Conservation (phyloP, 1,284 basidiomycete genomes). For the Ustilago xerochloae region DNA sequence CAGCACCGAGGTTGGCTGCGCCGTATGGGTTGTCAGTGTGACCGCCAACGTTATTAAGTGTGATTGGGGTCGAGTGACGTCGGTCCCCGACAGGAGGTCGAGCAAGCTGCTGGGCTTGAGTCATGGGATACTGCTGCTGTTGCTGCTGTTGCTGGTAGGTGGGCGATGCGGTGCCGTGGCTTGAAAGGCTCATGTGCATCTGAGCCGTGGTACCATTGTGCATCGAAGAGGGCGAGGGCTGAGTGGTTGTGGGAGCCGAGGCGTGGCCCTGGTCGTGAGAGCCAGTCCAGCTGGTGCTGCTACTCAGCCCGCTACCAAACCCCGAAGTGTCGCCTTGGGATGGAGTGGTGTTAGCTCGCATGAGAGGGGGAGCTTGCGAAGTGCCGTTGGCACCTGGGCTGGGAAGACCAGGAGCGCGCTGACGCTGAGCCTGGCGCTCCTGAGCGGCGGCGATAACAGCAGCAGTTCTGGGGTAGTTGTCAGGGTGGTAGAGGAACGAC, state of each 20-base stretch:
- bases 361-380: slow-evolving; percentile 51
- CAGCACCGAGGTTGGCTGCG: slow-evolving; percentile 37
- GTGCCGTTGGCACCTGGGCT: slow-evolving; percentile 40
- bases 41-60: slow-evolving; percentile 40
- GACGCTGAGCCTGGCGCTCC: slow-evolving; percentile 62
- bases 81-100: slow-evolving; percentile 40
- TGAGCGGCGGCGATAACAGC: slow-evolving; percentile 67
- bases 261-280: slow-evolving; percentile 49
- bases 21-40: slow-evolving; percentile 44
- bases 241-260: slow-evolving; percentile 49
- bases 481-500: slow-evolving; percentile 67
- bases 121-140: slow-evolving; percentile 39
- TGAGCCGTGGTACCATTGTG: slow-evolving; percentile 42
- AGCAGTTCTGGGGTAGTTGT: slow-evolving; percentile 66
- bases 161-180: slow-evolving; percentile 47
- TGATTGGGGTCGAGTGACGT: slow-evolving; percentile 46
- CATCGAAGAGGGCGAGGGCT: slow-evolving; percentile 47
- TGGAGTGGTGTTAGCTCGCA: slow-evolving; percentile 59
- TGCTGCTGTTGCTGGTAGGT: slow-evolving; percentile 42
- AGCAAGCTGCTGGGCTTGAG: slow-evolving; percentile 40
- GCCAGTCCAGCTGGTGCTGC: slow-evolving; percentile 48
- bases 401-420: slow-evolving; percentile 51
- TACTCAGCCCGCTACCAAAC: slow-evolving; percentile 41
- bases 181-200: slow-evolving; percentile 50
- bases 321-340: slow-evolving; percentile 42